Percentiles rank a stretch among this genome's conserved stretches.
These are phyloP conservation scores for Phytophthora fragariaefolia DNA, from an alignment of 352 stramenopile species.

Conservation along the genomic window DNA sequence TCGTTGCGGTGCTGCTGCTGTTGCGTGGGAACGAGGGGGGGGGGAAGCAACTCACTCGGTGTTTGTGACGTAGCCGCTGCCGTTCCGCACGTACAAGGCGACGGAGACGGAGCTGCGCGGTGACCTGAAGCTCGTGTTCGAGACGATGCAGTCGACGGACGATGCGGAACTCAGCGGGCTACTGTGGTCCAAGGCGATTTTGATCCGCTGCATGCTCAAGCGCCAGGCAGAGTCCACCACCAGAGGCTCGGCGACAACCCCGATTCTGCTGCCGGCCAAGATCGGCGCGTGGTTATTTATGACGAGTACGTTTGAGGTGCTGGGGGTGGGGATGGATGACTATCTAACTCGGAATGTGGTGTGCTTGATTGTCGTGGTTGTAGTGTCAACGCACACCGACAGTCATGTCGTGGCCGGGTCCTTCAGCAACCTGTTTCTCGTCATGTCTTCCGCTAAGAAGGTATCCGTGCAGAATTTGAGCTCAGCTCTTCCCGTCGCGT, in stretches of 20 bases:
- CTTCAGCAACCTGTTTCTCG: conserved; percentile 76
- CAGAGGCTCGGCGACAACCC: conserved; percentile 11
- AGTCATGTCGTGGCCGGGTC: conserved; percentile 72
- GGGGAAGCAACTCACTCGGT: neutral
- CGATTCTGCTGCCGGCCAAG: conserved; percentile 49
- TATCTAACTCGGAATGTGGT: conserved; percentile 8
- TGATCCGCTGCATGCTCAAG: conserved; percentile 60
- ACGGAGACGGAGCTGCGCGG: conserved; percentile 58
- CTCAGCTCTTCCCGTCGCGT: conserved; percentile 55
- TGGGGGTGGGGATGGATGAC: neutral
- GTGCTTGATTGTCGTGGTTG: conserved; percentile 8
- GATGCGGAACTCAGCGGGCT: conserved; percentile 59
- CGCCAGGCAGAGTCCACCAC: conserved; percentile 26
- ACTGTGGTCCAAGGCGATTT: conserved; percentile 78
- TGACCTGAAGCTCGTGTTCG: conserved; percentile 66
- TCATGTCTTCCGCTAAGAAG: conserved; percentile 35
- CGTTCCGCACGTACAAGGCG: conserved; percentile 63
- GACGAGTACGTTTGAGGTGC: conserved; percentile 55
- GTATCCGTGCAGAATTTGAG: conserved; percentile 32
- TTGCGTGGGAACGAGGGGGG: neutral
- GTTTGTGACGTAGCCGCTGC: conserved; percentile 46
- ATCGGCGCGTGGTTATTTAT: conserved; percentile 84
- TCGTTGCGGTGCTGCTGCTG: neutral
- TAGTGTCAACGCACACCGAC: conserved; percentile 80
- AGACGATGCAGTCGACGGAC: conserved; percentile 62